Conservation (phyloP, 2,329 filamentous ascomycete species). For the Fusarium piperis region DNA sequence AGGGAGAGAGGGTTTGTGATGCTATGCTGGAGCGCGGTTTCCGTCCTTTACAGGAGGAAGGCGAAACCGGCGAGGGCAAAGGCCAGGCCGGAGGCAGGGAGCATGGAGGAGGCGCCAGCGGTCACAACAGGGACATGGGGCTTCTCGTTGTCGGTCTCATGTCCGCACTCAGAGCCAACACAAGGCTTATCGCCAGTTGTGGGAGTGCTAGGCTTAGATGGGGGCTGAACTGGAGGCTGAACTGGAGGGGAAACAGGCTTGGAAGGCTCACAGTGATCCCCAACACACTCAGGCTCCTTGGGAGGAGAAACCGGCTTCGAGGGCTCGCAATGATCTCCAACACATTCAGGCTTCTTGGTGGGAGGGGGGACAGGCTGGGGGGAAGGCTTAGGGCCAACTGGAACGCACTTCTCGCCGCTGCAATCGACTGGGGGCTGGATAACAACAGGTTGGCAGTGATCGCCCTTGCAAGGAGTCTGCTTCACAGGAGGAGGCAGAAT, state of each 20-base stretch:
- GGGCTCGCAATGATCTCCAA: too few species aligned
- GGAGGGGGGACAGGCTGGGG: too few species aligned
- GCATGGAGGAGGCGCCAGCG: constrained; percentile 40
- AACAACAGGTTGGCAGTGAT: not conserved
- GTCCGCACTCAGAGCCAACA: too few species aligned
- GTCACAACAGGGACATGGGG: constrained; percentile 33
- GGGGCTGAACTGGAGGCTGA: not conserved
- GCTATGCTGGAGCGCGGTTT: constrained; percentile 1
- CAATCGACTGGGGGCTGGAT: not conserved
- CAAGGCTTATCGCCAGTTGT: not conserved
- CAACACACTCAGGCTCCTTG: not conserved
- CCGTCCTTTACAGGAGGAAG: constrained; percentile 39
- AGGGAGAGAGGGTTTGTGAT: constrained; percentile 3
- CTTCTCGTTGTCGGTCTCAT: not conserved
- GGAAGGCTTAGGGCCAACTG: not conserved
- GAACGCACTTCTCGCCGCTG: not conserved
- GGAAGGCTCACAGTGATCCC: not conserved
- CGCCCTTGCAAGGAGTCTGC: not conserved
- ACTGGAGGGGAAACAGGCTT: constrained; percentile 10
- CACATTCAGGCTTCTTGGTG: too few species aligned
- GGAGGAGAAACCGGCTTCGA: not conserved
- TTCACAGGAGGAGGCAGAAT: constrained; percentile 9
- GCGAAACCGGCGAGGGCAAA: constrained; percentile 37
- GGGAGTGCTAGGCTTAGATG: not conserved
- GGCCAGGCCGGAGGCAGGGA: constrained; percentile 35